phyloP scores from a whole-genome alignment of 2,329 filamentous ascomycete genomes.

The Hansfordia pulvinata region DNA sequence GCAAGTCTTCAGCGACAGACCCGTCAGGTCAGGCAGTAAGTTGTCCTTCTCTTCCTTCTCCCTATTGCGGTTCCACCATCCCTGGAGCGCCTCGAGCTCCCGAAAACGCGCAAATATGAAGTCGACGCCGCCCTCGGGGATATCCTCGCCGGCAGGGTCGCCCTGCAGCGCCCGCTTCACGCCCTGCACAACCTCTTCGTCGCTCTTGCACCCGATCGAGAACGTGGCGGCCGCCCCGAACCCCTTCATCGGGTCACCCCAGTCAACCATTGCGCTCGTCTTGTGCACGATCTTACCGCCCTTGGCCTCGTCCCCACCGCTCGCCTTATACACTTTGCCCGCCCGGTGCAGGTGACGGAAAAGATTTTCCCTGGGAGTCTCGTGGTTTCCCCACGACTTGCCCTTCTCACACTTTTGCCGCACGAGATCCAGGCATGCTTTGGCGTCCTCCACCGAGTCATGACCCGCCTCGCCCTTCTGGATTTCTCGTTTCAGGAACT shows the following conservation, averaged over 20 bases:
- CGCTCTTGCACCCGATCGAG: constrained; percentile 41
- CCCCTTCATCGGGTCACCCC: constrained; percentile 61
- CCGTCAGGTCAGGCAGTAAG: constrained; percentile 10
- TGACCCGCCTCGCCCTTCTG: constrained; percentile 70
- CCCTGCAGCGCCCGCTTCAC: constrained; percentile 45
- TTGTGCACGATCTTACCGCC: constrained; percentile 43
- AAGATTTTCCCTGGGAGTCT: constrained; percentile 71
- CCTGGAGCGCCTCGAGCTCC: constrained; percentile 49
- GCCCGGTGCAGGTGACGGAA: constrained; percentile 67
- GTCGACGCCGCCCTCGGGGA: constrained; percentile 47
- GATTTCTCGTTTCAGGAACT: constrained; percentile 76
- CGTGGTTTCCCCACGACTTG: constrained; percentile 68
- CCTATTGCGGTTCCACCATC: constrained; percentile 53
- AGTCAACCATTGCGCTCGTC: constrained; percentile 70
- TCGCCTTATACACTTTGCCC: constrained; percentile 47
- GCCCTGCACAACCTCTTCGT: constrained; percentile 42
- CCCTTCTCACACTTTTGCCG: constrained; percentile 95
- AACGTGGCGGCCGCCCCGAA: constrained; percentile 41
- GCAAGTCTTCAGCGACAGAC: constrained; percentile 27
- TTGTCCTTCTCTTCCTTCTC: too few relatives aligned
- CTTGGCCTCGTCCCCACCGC: constrained; percentile 41
- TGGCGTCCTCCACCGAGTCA: constrained; percentile 85
- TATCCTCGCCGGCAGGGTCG: constrained; percentile 41
- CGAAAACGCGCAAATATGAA: constrained; percentile 55
- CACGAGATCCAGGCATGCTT: constrained; percentile 80